These are phyloP conservation scores for Fusarium globosum DNA, from an alignment of 2,329 filamentous ascomycete species.

Conservation along the genomic window DNA sequence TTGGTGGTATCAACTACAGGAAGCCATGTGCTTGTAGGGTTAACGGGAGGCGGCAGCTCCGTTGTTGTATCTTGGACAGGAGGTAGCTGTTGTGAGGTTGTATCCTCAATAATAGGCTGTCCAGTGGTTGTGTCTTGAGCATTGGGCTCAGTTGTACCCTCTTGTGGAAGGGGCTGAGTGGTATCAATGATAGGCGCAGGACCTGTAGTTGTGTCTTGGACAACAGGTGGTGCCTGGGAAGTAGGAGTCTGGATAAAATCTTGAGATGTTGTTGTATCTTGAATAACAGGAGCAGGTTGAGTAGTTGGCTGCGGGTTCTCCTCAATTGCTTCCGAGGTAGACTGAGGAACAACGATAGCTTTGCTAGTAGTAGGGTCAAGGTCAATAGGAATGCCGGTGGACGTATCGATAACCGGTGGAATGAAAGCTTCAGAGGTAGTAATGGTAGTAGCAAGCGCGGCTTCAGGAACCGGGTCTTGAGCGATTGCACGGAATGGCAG, in stretches of 20 bases:
- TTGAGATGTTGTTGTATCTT: not conserved
- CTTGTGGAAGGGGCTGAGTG: not conserved
- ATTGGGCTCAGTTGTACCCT: not conserved
- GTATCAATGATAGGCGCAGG: not conserved
- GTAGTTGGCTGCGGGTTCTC: not conserved
- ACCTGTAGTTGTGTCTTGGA: not conserved
- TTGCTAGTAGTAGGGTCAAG: not conserved
- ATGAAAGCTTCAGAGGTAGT: not conserved
- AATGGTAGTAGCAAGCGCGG: not conserved
- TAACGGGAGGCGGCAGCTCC: not conserved
- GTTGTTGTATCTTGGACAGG: not conserved
- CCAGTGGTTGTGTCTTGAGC: not conserved
- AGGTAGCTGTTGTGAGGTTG: not conserved
- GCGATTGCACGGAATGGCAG: slow-evolving; percentile 22
- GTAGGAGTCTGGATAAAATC: not conserved
- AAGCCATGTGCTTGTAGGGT: not conserved
- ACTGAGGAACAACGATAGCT: not conserved
- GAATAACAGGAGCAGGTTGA: not conserved
- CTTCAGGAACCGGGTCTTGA: slow-evolving; percentile 4
- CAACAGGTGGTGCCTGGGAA: not conserved
- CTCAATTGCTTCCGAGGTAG: not conserved
- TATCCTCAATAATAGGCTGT: not conserved
- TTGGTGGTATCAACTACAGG: not conserved
- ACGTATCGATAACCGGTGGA: not conserved
- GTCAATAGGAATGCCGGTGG: not conserved